Evolutionary conservation across 129 eudicot species (phyloP).

Genomic region (Deinandra increscens): DNA sequence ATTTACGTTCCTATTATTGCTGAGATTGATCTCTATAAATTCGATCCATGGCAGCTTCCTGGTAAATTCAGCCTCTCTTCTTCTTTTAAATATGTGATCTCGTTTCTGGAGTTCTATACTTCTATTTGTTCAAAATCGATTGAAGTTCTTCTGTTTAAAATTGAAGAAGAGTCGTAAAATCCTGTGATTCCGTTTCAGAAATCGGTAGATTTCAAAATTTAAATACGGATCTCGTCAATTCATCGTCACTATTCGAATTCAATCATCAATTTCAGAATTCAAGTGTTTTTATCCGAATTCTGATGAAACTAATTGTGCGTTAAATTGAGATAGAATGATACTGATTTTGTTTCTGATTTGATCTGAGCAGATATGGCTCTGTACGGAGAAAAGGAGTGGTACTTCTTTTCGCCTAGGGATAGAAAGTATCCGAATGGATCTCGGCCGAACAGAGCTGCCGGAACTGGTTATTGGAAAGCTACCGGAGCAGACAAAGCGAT

Average conservation of each 20-base stretch:
- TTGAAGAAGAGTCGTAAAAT: neutral
- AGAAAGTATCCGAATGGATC: slow-evolving; percentile 34
- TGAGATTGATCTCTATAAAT: slow-evolving; percentile 57
- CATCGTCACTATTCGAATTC: no score
- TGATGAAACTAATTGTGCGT: no score
- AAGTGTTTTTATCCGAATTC: no score
- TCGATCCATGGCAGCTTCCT: slow-evolving; percentile 59
- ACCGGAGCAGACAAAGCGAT: slow-evolving; percentile 32
- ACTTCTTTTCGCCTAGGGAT: slow-evolving; percentile 36
- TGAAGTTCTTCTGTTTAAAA: neutral
- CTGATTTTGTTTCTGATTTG: neutral
- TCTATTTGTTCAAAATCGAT: neutral
- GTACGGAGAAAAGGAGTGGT: slow-evolving; percentile 37
- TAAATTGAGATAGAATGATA: neutral
- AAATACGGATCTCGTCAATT: no score
- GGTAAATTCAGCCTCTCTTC: slow-evolving; percentile 25
- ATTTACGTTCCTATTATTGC: slow-evolving; percentile 45
- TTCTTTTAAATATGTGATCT: neutral
- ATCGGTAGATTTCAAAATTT: neutral
- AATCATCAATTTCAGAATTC: no score
- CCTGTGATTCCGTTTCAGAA: neutral
- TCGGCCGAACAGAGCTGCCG: slow-evolving; percentile 23
- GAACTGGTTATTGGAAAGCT: slow-evolving; percentile 37
- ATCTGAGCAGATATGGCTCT: slow-evolving; percentile 19
- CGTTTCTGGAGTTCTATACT: neutral